Conservation (phyloP, 768 basidiomycete genomes). For the Megacollybia marginata region DNA sequence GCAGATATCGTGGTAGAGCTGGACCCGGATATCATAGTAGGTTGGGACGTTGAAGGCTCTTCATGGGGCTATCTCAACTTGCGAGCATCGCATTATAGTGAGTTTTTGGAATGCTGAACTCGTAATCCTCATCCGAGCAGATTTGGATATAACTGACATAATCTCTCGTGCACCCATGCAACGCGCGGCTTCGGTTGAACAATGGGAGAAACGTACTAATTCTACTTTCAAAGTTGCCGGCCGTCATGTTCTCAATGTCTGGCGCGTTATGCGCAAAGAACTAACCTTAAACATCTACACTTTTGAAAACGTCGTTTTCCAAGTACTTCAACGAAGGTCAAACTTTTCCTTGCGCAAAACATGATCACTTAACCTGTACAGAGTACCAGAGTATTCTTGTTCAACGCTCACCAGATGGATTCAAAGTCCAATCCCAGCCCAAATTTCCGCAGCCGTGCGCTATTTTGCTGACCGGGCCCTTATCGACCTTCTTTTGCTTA, state of each 20-base stretch:
- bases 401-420: constrained; percentile 65
- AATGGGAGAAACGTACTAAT: constrained; percentile 68
- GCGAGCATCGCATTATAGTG: constrained; percentile 59
- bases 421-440: constrained; percentile 47
- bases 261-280: constrained; percentile 89
- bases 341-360: constrained; percentile 8
- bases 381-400: constrained; percentile 69
- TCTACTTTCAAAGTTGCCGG: constrained; percentile 83
- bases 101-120: neutral
- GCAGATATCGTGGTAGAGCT: constrained; percentile 67
- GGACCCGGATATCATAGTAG: constrained; percentile 88
- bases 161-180: constrained; percentile 68
- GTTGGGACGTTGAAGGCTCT: constrained; percentile 84
- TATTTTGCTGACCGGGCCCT: constrained; percentile 61
- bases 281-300: constrained; percentile 71
- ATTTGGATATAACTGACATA: constrained; percentile 62
- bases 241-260: constrained; percentile 86
- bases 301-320: constrained; percentile 85
- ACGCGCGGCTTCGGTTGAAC: constrained; percentile 34
- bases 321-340: constrained; percentile 71
- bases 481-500: constrained; percentile 73
- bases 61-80: constrained; percentile 88
- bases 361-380: constrained; percentile 18
- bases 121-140: constrained; percentile 28
- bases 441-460: constrained; percentile 45